Conservation (phyloP, 2,329 filamentous ascomycete genomes). For the Passalora sequoiae region DNA sequence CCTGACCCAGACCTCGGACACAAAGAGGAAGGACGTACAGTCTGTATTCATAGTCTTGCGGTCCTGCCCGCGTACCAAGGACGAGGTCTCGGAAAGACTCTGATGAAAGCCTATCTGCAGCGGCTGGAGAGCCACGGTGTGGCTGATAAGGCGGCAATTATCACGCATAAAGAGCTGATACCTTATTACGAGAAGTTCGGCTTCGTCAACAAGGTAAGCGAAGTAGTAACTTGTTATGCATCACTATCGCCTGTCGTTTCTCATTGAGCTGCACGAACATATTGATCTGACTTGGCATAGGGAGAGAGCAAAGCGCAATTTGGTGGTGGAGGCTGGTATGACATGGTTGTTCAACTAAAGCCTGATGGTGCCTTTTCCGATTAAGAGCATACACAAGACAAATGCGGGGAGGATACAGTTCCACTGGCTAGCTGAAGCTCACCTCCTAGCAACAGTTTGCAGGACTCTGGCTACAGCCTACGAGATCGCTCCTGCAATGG, state of each 20-base stretch:
- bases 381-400: neutral
- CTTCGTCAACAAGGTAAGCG: conserved; percentile 54
- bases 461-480: too few relatives aligned
- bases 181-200: conserved; percentile 72
- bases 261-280: neutral
- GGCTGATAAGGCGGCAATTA: conserved; percentile 67
- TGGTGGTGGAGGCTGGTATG: conserved; percentile 74
- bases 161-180: conserved; percentile 69
- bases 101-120: conserved; percentile 73
- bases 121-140: conserved; percentile 65
- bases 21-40: conserved; percentile 65
- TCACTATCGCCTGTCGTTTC: neutral
- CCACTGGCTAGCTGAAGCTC: too few relatives aligned
- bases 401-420: too few relatives aligned
- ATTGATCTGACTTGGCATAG: neutral
- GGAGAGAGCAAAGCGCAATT: conserved; percentile 67
- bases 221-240: too few relatives aligned
- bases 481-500: too few relatives aligned
- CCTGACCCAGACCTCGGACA: conserved; percentile 57
- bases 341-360: conserved; percentile 59
- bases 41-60: conserved; percentile 77
- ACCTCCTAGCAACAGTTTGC: too few relatives aligned
- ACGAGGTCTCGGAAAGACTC: conserved; percentile 65
- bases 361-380: neutral
- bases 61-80: conserved; percentile 70